Percentiles rank a stretch among this genome's conserved stretches.
Conservation (phyloP, 2,329 filamentous ascomycete genomes). For the Keithomyces neogunnii region DNA sequence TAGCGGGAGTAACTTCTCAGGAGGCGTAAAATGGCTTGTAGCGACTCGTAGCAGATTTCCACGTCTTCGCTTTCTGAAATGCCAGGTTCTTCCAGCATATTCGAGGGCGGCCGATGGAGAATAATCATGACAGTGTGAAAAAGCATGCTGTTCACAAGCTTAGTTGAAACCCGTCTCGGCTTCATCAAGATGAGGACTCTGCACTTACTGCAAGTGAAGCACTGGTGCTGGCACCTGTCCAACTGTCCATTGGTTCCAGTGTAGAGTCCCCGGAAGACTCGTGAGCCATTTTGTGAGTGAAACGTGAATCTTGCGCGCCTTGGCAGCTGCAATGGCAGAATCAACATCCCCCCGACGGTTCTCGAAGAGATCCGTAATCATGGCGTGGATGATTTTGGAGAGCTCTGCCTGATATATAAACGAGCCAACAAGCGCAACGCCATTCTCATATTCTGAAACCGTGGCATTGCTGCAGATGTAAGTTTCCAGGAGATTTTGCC, state of each 20-base stretch:
- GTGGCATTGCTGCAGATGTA: conserved; percentile 36
- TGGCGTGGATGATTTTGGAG: conserved; percentile 38
- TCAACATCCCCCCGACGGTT: conserved; percentile 34
- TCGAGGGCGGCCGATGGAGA: conserved; percentile 37
- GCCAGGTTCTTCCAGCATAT: conserved; percentile 30
- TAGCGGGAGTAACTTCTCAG: conserved; percentile 34
- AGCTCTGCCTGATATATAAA: conserved; percentile 40
- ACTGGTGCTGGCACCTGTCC: conserved; percentile 36
- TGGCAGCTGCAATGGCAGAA: conserved; percentile 30
- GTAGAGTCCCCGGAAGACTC: conserved; percentile 34
- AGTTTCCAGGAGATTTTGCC: conserved; percentile 36
- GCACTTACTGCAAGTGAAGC: conserved; percentile 34
- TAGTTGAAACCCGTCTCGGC: too few relatives aligned
- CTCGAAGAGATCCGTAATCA: conserved; percentile 43
- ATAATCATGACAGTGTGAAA: conserved; percentile 45
- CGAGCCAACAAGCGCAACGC: conserved; percentile 31
- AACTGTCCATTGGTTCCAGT: conserved; percentile 44
- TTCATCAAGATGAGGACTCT: background rate
- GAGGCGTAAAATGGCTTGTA: conserved; percentile 35
- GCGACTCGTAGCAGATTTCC: conserved; percentile 40
- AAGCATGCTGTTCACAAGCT: conserved; percentile 22
- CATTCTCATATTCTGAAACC: conserved; percentile 37
- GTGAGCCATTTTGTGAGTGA: conserved; percentile 38
- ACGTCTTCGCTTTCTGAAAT: conserved; percentile 35
- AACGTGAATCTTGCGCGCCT: conserved; percentile 36